Evolutionary conservation across 176 grass and related monocot species (phyloP).

Genomic region (Oryza australiensis): DNA sequence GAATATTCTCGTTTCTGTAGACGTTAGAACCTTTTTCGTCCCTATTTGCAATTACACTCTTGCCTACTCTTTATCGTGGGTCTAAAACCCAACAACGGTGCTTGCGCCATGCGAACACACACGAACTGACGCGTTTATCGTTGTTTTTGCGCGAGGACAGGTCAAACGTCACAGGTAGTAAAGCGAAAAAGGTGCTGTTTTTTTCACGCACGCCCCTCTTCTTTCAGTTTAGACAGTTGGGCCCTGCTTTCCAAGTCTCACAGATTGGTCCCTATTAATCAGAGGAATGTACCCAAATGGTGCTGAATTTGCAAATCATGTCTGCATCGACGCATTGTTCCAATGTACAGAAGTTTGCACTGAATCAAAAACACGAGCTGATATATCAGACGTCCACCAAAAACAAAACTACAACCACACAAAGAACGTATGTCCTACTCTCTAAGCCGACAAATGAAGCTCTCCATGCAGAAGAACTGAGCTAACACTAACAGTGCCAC

Average conservation of each 20-base stretch:
- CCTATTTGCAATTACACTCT: too few species aligned
- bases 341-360: background rate
- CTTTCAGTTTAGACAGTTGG: background rate
- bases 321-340: background rate
- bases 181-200: too few species aligned
- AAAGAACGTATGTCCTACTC: background rate
- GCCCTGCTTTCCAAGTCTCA: background rate
- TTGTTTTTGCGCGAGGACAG: too few species aligned
- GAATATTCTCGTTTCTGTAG: too few species aligned
- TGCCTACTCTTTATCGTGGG: too few species aligned
- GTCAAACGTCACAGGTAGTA: too few species aligned
- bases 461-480: background rate
- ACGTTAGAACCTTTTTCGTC: too few species aligned
- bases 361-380: background rate
- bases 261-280: background rate
- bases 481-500: background rate
- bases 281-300: background rate
- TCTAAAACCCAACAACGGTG: too few species aligned
- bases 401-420: background rate
- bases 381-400: background rate
- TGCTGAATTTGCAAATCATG: background rate
- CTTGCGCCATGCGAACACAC: too few species aligned
- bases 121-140: too few species aligned
- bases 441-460: background rate
- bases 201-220: background rate